These are phyloP conservation scores for Pestalotiopsis sp. DNA, from an alignment of 2,329 filamentous ascomycete species.

Conservation along the genomic window DNA sequence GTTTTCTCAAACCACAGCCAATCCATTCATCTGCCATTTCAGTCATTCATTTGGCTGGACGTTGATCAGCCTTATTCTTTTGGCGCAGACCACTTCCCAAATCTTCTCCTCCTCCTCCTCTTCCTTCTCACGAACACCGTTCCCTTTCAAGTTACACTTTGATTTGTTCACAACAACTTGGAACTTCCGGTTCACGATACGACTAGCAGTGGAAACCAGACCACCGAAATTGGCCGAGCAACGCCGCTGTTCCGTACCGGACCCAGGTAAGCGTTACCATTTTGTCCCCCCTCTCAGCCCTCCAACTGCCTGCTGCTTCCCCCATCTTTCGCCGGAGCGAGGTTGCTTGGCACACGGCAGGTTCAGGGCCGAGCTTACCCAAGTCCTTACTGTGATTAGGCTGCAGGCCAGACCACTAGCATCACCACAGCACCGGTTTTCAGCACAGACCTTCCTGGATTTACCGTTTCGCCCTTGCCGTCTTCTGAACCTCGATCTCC, in stretches of 20 bases:
- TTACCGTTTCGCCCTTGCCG: conserved; percentile 6
- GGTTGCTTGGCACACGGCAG: conserved; percentile 4
- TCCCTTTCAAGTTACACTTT: no score
- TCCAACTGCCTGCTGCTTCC: not conserved
- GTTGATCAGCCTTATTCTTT: not conserved
- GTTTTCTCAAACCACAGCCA: not conserved
- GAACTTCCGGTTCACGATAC: not conserved
- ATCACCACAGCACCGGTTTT: conserved; percentile 1
- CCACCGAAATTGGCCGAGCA: not conserved
- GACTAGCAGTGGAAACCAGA: not conserved
- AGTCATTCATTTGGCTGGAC: not conserved
- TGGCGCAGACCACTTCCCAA: not conserved
- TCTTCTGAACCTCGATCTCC: conserved; percentile 2
- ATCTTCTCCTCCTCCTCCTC: not conserved
- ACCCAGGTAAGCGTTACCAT: not conserved
- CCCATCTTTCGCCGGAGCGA: not conserved
- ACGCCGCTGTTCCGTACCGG: not conserved
- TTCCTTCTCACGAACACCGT: not conserved
- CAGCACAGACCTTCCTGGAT: conserved; percentile 12
- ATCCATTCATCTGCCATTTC: not conserved
- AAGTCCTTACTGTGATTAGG: not conserved
- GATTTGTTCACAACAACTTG: no score
- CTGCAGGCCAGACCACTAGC: not conserved
- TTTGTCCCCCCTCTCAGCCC: not conserved
- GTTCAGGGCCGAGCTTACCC: not conserved